Evolutionary conservation across 2,329 filamentous ascomycete genomes (phyloP).

Genomic region (Parascedosporium putredinis): DNA sequence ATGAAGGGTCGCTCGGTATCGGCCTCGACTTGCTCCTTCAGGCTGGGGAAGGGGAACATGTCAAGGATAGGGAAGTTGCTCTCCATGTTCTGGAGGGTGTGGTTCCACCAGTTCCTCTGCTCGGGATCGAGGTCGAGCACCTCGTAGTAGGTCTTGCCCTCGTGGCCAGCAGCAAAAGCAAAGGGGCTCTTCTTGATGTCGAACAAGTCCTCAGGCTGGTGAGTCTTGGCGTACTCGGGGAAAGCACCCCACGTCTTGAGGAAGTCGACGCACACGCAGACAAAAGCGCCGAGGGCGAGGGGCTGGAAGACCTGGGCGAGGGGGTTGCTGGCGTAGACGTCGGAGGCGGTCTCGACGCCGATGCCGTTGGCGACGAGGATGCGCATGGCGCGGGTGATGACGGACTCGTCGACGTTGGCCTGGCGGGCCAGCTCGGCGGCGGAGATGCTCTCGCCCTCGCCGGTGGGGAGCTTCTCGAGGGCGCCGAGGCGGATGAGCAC

Average conservation of each 20-base stretch:
- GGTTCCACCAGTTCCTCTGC: constrained; percentile 19
- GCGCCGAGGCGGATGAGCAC: constrained; percentile 13
- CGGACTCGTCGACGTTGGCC: constrained; percentile 20
- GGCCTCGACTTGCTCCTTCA: constrained; percentile 17
- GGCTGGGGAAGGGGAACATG: constrained; percentile 19
- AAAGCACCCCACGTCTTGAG: constrained; percentile 15
- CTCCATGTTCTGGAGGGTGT: constrained; percentile 16
- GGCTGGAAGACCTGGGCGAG: constrained; percentile 19
- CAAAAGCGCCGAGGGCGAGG: constrained; percentile 19
- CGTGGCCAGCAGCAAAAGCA: constrained; percentile 17
- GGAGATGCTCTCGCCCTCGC: constrained; percentile 10
- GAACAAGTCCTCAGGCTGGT: constrained; percentile 17
- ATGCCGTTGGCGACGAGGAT: constrained; percentile 20
- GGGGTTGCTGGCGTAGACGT: constrained; percentile 23
- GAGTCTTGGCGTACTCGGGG: constrained; percentile 18
- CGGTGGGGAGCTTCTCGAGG: constrained; percentile 13
- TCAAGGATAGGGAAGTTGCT: constrained; percentile 20
- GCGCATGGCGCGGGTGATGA: constrained; percentile 21
- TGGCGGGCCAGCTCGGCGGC: constrained; percentile 13
- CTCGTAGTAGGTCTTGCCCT: constrained; percentile 23
- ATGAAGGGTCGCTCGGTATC: constrained; percentile 19
- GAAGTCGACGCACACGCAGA: constrained; percentile 22
- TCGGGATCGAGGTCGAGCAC: constrained; percentile 16
- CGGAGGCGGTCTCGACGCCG: constrained; percentile 18
- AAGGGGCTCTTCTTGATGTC: constrained; percentile 20